Percentiles rank a stretch among this genome's conserved stretches.
Conservation (phyloP, 768 basidiomycete species). For the Trametes gibbosa region DNA sequence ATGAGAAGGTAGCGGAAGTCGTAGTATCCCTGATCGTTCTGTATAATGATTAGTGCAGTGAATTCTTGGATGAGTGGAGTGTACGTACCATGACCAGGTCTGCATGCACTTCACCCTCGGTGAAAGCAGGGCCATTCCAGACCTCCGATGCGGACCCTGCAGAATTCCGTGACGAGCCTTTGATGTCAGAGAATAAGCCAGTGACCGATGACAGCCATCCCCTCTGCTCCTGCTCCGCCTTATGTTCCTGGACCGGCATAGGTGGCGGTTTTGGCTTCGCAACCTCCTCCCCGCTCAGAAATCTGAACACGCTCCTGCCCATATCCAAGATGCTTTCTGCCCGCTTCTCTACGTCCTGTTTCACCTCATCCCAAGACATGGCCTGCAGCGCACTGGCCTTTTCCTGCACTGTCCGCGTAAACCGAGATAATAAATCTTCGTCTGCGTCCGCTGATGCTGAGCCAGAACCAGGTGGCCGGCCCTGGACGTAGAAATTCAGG, state of each 20-base stretch:
- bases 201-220: slow-evolving; percentile 52
- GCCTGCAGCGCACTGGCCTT: slow-evolving; percentile 42
- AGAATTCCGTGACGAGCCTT: slow-evolving; percentile 36
- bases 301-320: slow-evolving; percentile 61
- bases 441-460: slow-evolving; percentile 19
- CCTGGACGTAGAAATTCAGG: slow-evolving; percentile 79
- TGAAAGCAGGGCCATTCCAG: slow-evolving; percentile 45
- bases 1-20: slow-evolving; percentile 75
- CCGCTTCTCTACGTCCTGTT: slow-evolving; percentile 45
- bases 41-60: neutral
- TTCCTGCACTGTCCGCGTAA: slow-evolving; percentile 42
- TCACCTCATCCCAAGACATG: slow-evolving; percentile 54
- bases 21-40: slow-evolving; percentile 79
- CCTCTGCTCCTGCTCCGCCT: slow-evolving; percentile 32
- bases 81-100: slow-evolving; percentile 66
- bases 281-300: slow-evolving; percentile 63
- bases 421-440: slow-evolving; percentile 44
- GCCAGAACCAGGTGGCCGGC: slow-evolving; percentile 43
- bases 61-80: neutral
- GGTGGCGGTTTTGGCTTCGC: slow-evolving; percentile 33
- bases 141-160: slow-evolving; percentile 30
- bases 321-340: slow-evolving; percentile 42
- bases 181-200: slow-evolving; percentile 68
- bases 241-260: slow-evolving; percentile 31
- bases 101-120: slow-evolving; percentile 80